Conservation (phyloP, 2,329 filamentous ascomycete genomes). For the Hymenotorrendiella dingleyae region DNA sequence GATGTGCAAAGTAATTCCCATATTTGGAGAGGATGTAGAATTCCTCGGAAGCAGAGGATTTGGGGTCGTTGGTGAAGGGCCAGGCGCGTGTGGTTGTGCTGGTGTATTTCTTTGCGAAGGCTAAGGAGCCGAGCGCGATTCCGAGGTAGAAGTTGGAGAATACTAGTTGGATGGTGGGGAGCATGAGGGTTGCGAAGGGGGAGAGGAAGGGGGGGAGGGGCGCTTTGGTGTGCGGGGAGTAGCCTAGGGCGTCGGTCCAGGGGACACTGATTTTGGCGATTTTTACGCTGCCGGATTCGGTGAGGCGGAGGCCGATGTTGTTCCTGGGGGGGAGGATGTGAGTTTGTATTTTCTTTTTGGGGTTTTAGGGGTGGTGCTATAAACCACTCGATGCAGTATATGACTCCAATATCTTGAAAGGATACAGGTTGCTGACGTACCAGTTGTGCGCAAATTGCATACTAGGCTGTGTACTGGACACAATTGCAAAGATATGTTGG, state of each 20-base stretch:
- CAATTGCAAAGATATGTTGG: conserved; percentile 58
- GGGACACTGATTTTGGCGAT: conserved; percentile 51
- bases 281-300: conserved; percentile 56
- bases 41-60: conserved; percentile 52
- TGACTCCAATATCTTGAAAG: too few relatives aligned
- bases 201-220: conserved; percentile 44
- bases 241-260: conserved; percentile 58
- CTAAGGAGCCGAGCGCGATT: conserved; percentile 53
- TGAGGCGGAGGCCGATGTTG: conserved; percentile 56
- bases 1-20: conserved; percentile 56
- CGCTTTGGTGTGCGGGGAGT: conserved; percentile 44
- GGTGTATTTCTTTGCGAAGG: conserved; percentile 52
- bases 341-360: background rate
- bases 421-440: too few relatives aligned
- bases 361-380: too few relatives aligned
- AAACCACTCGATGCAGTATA: too few relatives aligned
- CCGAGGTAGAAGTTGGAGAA: conserved; percentile 62
- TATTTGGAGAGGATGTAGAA: conserved; percentile 62
- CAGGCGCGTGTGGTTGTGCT: conserved; percentile 51
- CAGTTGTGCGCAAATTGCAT: conserved; percentile 49
- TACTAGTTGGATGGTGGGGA: conserved; percentile 60
- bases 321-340: conserved; percentile 41
- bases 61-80: conserved; percentile 58
- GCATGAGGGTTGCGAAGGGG: conserved; percentile 50
- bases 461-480: conserved; percentile 50